These are phyloP conservation scores for Chenopodium album DNA, from an alignment of 148 eudicot species.

Conservation along the genomic window DNA sequence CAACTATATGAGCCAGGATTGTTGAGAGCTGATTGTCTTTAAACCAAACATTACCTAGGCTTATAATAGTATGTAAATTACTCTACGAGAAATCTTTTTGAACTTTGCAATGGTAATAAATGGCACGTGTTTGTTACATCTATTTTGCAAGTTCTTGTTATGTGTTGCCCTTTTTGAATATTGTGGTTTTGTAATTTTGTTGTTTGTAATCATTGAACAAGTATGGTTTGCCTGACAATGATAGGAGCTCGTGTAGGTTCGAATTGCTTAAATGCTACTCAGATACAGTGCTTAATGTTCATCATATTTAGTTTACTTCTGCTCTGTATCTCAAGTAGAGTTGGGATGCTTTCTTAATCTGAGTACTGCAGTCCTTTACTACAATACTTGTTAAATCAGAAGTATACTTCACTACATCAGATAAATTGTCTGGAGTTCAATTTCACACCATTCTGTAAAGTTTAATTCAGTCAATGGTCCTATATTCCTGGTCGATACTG, in stretches of 20 bases:
- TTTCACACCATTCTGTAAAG: too few relatives aligned
- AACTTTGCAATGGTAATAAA: constrained; percentile 23
- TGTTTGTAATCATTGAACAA: too few relatives aligned
- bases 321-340: neutral
- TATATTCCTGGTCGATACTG: neutral
- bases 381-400: too few relatives aligned
- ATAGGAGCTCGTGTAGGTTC: neutral
- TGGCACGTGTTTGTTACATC: constrained; percentile 2
- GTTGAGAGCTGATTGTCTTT: neutral
- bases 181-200: neutral
- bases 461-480: neutral
- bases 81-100: neutral
- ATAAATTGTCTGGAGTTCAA: neutral
- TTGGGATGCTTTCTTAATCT: neutral
- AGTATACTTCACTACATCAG: too few relatives aligned
- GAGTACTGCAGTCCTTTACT: neutral
- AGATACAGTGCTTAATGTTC: neutral
- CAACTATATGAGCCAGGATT: neutral
- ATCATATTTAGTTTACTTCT: too few relatives aligned
- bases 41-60: constrained; percentile 6
- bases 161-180: neutral
- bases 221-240: neutral
- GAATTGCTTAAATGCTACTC: neutral
- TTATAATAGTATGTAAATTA: constrained; percentile 23
- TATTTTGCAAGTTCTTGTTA: neutral